phyloP scores from a whole-genome alignment of 2,329 filamentous ascomycete genomes.

The Aureobasidium leucospermi region DNA sequence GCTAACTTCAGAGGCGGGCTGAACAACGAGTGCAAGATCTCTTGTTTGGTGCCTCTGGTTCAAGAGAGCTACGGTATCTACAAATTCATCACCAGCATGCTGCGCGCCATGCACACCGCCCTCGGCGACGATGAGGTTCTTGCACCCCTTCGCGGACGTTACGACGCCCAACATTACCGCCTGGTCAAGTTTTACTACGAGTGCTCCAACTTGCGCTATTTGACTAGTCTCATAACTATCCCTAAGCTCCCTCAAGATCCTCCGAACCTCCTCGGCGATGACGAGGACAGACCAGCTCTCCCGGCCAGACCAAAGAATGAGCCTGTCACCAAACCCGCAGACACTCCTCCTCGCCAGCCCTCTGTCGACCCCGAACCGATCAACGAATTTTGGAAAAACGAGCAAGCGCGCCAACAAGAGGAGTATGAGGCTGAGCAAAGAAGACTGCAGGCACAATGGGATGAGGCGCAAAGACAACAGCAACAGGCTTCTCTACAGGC shows the following conservation, averaged over 20 bases:
- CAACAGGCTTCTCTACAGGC: slow-evolving; percentile 76
- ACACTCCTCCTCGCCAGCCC: slow-evolving; percentile 57
- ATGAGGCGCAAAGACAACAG: slow-evolving; percentile 71
- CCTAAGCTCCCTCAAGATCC: slow-evolving; percentile 93
- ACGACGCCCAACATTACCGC: slow-evolving; percentile 93
- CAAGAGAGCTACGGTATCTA: slow-evolving; percentile 99
- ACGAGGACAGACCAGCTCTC: slow-evolving; percentile 74
- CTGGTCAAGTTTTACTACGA: slow-evolving; percentile 98
- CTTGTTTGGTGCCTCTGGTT: slow-evolving; percentile 83
- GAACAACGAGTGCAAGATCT: slow-evolving; percentile 96
- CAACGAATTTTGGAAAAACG: slow-evolving; percentile 95
- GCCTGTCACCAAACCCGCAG: slow-evolving; percentile 60
- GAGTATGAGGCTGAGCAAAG: slow-evolving; percentile 94
- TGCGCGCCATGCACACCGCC: slow-evolving; percentile 89
- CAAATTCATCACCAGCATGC: slow-evolving; percentile 99
- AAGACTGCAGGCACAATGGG: slow-evolving; percentile 78
- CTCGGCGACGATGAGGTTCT: slow-evolving; percentile 91
- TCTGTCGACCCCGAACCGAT: slow-evolving; percentile 86
- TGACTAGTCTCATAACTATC: slow-evolving; percentile 92
- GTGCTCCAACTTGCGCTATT: slow-evolving; percentile 92
- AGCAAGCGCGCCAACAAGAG: slow-evolving; percentile 82
- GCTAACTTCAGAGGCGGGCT: slow-evolving; percentile 86
- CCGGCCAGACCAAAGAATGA: slow-evolving; percentile 66
- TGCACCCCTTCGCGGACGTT: slow-evolving; percentile 77
- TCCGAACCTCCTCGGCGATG: slow-evolving; percentile 78